These are phyloP conservation scores for Periconia digitata DNA, from an alignment of 2,329 filamentous ascomycete species.

Conservation along the genomic window DNA sequence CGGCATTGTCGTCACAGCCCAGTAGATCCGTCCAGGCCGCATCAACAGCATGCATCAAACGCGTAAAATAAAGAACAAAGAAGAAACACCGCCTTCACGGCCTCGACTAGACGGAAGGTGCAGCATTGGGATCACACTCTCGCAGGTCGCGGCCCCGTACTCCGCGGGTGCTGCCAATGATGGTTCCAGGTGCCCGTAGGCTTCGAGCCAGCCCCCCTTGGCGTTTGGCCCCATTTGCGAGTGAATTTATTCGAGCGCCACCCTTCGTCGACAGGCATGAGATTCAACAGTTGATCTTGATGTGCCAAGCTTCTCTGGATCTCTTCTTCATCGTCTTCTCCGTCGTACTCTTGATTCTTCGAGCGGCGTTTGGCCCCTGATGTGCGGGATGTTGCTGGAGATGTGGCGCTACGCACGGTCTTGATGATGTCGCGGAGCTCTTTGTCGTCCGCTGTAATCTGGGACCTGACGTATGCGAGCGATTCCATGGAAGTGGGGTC, in stretches of 20 bases:
- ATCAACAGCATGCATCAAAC: too few relatives aligned
- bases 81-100: too few relatives aligned
- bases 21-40: too few relatives aligned
- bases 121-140: neutral
- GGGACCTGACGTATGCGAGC: slow-evolving; percentile 74
- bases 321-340: slow-evolving; percentile 11
- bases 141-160: neutral
- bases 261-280: slow-evolving; percentile 27
- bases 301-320: slow-evolving; percentile 15
- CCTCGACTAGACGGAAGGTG: too few relatives aligned
- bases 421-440: slow-evolving; percentile 75
- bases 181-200: neutral
- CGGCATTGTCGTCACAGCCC: too few relatives aligned
- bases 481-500: slow-evolving; percentile 41
- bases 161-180: neutral
- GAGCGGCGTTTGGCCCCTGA: slow-evolving; percentile 6
- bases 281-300: slow-evolving; percentile 30
- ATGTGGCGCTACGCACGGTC: slow-evolving; percentile 46
- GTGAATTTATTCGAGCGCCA: slow-evolving; percentile 20
- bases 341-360: neutral
- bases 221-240: slow-evolving; percentile 15
- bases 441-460: slow-evolving; percentile 73
- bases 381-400: slow-evolving; percentile 7
- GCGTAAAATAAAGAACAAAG: too few relatives aligned
- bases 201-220: neutral